phyloP scores from a whole-genome alignment of 2,329 filamentous ascomycete genomes.

The Amesomyces nigricolor region DNA sequence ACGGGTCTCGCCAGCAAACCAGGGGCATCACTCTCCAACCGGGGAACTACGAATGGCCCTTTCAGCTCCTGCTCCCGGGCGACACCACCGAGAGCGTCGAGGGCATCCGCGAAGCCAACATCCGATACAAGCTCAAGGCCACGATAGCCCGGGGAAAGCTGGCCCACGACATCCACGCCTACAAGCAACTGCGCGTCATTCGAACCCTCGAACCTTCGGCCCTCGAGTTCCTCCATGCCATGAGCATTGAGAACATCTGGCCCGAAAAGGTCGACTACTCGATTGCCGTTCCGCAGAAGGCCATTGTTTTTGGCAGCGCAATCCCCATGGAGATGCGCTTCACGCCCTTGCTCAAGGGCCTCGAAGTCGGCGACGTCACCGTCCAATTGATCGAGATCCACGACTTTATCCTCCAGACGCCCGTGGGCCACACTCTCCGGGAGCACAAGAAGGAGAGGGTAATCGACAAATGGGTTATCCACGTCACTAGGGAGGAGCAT shows the following conservation, averaged over 20 bases:
- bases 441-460: constrained; percentile 60
- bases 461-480: constrained; percentile 54
- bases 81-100: constrained; percentile 81
- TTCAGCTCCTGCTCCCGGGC: constrained; percentile 68
- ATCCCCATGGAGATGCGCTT: constrained; percentile 82
- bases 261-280: constrained; percentile 96
- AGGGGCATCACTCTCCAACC: constrained; percentile 56
- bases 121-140: constrained; percentile 87
- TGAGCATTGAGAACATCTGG: constrained; percentile 97
- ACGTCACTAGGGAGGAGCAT: constrained; percentile 52
- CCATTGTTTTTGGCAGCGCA: constrained; percentile 85
- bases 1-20: constrained; percentile 33
- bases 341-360: constrained; percentile 80
- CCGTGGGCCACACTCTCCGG: constrained; percentile 42
- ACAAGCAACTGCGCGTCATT: constrained; percentile 72
- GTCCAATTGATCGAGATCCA: constrained; percentile 75
- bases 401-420: constrained; percentile 54
- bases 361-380: constrained; percentile 77
- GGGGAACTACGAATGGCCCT: constrained; percentile 80
- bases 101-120: constrained; percentile 76
- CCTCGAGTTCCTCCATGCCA: constrained; percentile 74
- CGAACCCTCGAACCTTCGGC: constrained; percentile 71
- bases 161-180: constrained; percentile 75
- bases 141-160: constrained; percentile 83
- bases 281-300: constrained; percentile 87